Percentiles rank a stretch among this genome's conserved stretches.
phyloP scores from a whole-genome alignment of 2,329 filamentous ascomycete genomes.

The Ambrosiella cleistominuta region DNA sequence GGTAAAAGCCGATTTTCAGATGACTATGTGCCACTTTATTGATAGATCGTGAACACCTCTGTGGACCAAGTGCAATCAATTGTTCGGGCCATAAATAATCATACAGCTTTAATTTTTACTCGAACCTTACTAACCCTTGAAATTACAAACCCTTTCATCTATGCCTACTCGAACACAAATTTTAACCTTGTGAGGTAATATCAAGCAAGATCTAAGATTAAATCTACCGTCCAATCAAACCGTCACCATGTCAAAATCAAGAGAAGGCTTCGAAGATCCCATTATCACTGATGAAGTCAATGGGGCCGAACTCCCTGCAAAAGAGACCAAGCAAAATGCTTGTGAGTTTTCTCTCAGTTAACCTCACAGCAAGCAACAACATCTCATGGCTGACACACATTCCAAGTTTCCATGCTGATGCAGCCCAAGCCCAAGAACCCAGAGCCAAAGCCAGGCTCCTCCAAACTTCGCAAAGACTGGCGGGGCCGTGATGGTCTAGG shows the following conservation, averaged over 20 bases:
- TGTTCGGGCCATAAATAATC: too few species aligned
- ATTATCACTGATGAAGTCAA: background rate
- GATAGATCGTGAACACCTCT: too few species aligned
- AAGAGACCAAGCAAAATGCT: background rate
- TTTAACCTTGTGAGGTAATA: background rate
- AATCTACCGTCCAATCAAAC: background rate
- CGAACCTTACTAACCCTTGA: too few species aligned
- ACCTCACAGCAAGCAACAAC: background rate
- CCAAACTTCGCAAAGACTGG: slow-evolving; percentile 18
- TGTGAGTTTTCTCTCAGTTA: background rate
- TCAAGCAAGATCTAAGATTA: background rate
- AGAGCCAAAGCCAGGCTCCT: background rate
- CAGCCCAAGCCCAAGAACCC: background rate
- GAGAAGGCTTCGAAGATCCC: background rate
- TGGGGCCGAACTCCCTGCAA: background rate
- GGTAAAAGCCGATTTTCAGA: too few species aligned
- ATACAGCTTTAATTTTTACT: too few species aligned
- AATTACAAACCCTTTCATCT: too few species aligned
- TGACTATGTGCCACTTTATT: too few species aligned
- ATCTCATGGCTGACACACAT: background rate
- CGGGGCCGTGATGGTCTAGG: slow-evolving; percentile 41
- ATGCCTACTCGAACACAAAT: too few species aligned
- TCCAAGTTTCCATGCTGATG: slow-evolving; percentile 1
- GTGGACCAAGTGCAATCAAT: too few species aligned
- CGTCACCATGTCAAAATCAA: background rate